These are phyloP conservation scores for Leishmania braziliensis DNA, from an alignment of 208 protist genomes.

Conservation along the genomic window DNA sequence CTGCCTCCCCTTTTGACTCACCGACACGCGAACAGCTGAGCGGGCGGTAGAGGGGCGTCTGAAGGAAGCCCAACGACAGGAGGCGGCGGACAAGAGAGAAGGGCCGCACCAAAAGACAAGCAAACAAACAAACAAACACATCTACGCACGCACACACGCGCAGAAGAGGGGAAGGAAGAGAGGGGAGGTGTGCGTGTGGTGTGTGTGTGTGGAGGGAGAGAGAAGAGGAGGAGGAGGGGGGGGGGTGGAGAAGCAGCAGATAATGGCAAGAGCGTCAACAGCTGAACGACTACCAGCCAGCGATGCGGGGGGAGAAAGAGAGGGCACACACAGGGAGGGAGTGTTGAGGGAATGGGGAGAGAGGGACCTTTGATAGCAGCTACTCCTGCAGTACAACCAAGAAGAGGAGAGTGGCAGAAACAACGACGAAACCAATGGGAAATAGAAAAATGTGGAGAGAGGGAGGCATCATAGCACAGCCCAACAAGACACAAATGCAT, in stretches of 20 bases:
- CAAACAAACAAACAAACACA: neutral
- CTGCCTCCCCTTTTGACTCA: neutral
- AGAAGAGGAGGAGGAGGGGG: neutral
- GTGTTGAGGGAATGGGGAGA: neutral
- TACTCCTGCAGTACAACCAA: neutral
- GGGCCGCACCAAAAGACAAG: neutral
- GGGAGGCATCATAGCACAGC: neutral
- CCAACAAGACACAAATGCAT: neutral
- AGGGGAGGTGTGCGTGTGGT: neutral
- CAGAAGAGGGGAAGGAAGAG: neutral
- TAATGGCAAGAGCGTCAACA: neutral
- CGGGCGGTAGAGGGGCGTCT: neutral
- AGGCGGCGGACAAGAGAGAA: neutral
- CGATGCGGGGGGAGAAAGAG: neutral
- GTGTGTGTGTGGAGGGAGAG: neutral
- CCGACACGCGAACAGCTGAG: neutral
- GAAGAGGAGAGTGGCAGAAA: neutral
- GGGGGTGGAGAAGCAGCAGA: neutral
- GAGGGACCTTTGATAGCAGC: neutral
- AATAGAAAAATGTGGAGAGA: neutral
- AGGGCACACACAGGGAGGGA: neutral
- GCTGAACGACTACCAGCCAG: neutral
- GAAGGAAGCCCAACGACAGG: neutral
- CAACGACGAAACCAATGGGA: neutral
- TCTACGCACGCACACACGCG: neutral